Base-by-base conservation (phyloP, 2,329 filamentous ascomycete species). In the Epichloe sibirici region DNA sequence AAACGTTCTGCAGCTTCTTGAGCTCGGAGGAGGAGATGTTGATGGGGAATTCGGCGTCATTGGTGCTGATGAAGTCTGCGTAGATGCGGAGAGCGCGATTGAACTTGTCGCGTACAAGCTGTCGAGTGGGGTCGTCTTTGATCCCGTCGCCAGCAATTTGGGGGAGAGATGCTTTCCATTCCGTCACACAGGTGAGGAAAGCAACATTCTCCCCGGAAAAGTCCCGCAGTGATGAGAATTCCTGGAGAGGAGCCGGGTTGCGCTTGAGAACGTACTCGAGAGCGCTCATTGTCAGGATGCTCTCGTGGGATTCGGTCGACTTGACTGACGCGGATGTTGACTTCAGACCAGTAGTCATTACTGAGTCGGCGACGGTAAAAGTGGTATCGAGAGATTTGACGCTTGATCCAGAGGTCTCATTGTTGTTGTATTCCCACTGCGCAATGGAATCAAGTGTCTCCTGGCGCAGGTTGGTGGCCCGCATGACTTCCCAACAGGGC, bases 161-260 rank as follows among this genome's bases (percentile, higher is more conserved):
- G 0, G 67, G 65, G 45, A 67, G 63, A 1, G 64, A 65, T 3
- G 62, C 59, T 61, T 78, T 81, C 78, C 79, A 85, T 48, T 74
- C 70, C 1, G 72, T 67, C 1, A 83, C 74, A n/a, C 71, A 69
- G 8, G 73, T 79, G 2, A 86, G 68, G 62, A 86, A 86, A 37
- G 81, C 76, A 57, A 86, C 82, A 61, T 87, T 87, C 63, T 87
- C 83, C 13, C 82, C 83, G 0, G 82, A 85, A 61, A 86, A 86
- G 58, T 86, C 83, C 38, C 76, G 74, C 1, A 78, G 70, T 0
- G 82, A 82, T 0, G 83, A 82, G 62, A 84, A 87, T 50, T 79
- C 67, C 52, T 83, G 78, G 0, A 87, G 72, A 0, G 79, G 78
- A 4, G 74, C 69, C 0, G 80, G 77, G 61, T 84, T 82, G 48